Base-by-base conservation (phyloP, 2,329 filamentous ascomycete genomes). In the Trichoderma pleuroti region DNA sequence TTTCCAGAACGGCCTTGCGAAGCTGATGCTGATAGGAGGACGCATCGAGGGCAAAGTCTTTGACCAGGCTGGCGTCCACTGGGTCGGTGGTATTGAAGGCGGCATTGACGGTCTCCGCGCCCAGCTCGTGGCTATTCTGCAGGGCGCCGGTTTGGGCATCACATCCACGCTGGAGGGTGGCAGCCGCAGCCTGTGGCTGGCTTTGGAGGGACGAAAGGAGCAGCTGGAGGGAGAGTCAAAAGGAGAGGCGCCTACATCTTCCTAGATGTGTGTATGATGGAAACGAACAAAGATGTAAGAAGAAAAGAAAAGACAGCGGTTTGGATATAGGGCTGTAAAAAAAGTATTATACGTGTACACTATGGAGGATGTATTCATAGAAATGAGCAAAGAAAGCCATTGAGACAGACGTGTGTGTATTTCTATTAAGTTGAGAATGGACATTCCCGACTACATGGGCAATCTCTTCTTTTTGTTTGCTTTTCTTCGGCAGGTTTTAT, bases 31-130 rank as follows among this genome's bases (percentile, higher is more conserved):
- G 39, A 83, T 99, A 16, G 96, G 94, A 67, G 94, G 94, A 16
- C 87, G 96, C 65, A 88, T 98, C 34, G 96, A 99, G 78, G 92
- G 92, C 73, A 91, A 90, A 80, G 88, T 93, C 36, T 94, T 97
- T 76, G 94, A 98, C 78, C 81, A 87, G 60, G 89, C 91, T 12
- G 92, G 92, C 68, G 80, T 90, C 63, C 84, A 82, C 75, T 89
- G 86, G 86, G 84, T 90, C 36, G 87, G 93, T 70, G 86, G 91
- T 42, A 97, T 98, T 76, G 85, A 92, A 74, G 93, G 93, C 72
- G 93, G 94, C 49, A 80, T 97, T 73, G 91, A 93, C 49, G 92
- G 92, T 5, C 84, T 99, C 77, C 87, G 93, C 74, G 91, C 90
- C 62, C 92, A 97, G 83, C 86, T 99, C 72, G 90, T 98, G 67